Conservation (phyloP, 2,329 filamentous ascomycete species). For the Graphium sp. region DNA sequence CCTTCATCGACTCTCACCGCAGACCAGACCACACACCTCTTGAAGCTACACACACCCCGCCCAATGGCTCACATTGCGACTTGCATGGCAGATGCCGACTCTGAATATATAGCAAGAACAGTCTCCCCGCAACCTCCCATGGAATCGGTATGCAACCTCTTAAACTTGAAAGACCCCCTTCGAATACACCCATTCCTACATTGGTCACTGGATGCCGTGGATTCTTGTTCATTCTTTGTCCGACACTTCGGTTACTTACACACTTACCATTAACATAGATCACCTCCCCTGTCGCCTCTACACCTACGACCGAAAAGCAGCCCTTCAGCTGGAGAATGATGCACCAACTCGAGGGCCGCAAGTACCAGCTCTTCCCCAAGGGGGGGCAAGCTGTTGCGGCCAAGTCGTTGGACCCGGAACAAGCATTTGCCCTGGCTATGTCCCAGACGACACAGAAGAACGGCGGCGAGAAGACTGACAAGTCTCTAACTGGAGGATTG, state of each 20-base stretch:
- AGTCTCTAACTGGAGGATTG: constrained; percentile 20
- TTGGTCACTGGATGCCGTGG: too few relatives aligned
- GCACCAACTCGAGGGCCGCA: constrained; percentile 15
- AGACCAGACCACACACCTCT: too few relatives aligned
- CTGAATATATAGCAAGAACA: constrained; percentile 5
- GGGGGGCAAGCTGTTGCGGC: constrained; percentile 25
- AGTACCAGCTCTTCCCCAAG: constrained; percentile 45
- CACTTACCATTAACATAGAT: too few relatives aligned
- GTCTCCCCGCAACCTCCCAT: constrained; percentile 4
- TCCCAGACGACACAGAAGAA: constrained; percentile 8
- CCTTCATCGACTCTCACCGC: not conserved
- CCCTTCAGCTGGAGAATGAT: constrained; percentile 4
- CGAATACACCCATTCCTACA: too few relatives aligned
- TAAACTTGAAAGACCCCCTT: too few relatives aligned
- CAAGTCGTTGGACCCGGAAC: constrained; percentile 32
- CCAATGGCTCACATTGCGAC: constrained; percentile 5
- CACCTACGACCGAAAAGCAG: constrained; percentile 3
- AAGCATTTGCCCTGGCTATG: constrained; percentile 26
- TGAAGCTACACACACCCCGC: too few relatives aligned
- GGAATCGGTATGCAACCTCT: constrained; percentile 3
- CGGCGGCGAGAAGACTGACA: constrained; percentile 23
- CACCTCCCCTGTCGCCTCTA: constrained; percentile 1
- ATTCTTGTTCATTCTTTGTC: too few relatives aligned
- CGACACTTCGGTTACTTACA: too few relatives aligned
- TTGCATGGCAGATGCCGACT: constrained; percentile 4